Evolutionary conservation across 768 basidiomycete species (phyloP), one percentile per base, ranked within the genome.

Genomic region (Clathrus columnatus): DNA sequence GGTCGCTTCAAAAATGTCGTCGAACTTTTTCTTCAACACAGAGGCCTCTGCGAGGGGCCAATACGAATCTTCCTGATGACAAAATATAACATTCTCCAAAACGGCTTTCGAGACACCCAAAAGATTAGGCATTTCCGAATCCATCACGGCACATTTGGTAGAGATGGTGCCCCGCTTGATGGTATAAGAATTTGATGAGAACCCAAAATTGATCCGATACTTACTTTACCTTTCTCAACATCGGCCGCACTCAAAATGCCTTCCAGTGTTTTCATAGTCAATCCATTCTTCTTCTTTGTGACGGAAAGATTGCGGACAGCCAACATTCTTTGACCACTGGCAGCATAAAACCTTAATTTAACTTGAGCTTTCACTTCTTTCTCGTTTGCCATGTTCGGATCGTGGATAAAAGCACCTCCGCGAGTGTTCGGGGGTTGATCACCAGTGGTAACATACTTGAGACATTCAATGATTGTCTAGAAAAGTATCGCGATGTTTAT

Each of bases 331-430:
- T 80, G 80, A n/a, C 87, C 82, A 63, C 93, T 93, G 14, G 90
- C 88, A 53, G 94, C 89, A 65, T 80, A 75, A 70, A 99, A 99
- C 20, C 95, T 81, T 32, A 99, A 74, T 68, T 92, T 93, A 61
- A 99, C 96, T 71, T 97, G 94, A 1, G 96, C 96, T 71, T 95
- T 97, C 63, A 99, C 95, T 67, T 98, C 95, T 66, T 94, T 95
- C 76, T 97, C 93, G 65, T 95, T 94, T 6, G 96, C 96, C 83
- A 99, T 95, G 76, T 96, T 96, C 1, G 96, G 96, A 70, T 99
- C 96, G 68, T 99, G 96, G 3, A 99, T 73, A 70, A 98, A 99
- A 0, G 96, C 96, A n/a, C 95, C 96, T 28, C 95, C 95, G 58
- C 93, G 91, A 21, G 94, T 91, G 65, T 95, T 95, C 1, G 96